These are phyloP conservation scores for Phytophthora kernoviae DNA, from an alignment of 352 stramenopile species.

Conservation along the genomic window DNA sequence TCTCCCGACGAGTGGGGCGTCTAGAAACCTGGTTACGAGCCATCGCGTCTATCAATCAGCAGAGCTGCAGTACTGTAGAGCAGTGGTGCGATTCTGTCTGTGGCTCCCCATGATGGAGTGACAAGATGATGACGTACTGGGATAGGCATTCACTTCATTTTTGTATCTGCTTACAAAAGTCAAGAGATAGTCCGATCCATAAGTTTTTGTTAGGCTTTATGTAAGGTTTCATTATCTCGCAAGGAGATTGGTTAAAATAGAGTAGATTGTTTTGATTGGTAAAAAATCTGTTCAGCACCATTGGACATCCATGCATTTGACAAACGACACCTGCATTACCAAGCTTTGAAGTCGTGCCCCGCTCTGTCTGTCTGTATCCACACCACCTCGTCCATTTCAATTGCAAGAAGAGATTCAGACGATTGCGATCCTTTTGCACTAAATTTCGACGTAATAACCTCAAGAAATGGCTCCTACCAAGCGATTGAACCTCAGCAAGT, in stretches of 20 bases:
- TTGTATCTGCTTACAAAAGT: background rate
- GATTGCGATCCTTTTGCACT: slow-evolving; percentile 3
- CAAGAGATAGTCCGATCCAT: background rate
- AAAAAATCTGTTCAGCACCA: background rate
- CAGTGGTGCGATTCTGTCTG: slow-evolving; percentile 1
- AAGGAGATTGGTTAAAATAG: too few species aligned
- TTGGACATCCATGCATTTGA: slow-evolving; percentile 31
- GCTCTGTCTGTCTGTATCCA: slow-evolving; percentile 9
- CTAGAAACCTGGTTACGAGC: slow-evolving; percentile 27
- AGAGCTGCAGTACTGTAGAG: slow-evolving; percentile 15
- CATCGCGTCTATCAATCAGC: slow-evolving; percentile 19
- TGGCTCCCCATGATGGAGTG: background rate
- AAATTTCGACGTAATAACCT: slow-evolving; percentile 11
- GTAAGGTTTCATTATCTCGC: too few species aligned
- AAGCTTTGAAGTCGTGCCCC: slow-evolving; percentile 5
- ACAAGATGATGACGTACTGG: background rate
- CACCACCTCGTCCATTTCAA: too few species aligned
- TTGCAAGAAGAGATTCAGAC: background rate
- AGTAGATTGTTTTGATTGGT: background rate
- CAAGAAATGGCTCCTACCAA: slow-evolving; percentile 55
- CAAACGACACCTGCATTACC: slow-evolving; percentile 1
- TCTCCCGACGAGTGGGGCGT: slow-evolving; percentile 15
- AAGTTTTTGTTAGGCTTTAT: background rate
- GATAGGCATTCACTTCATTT: background rate
- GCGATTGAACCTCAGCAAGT: slow-evolving; percentile 68